A percentile compares a stretch with the other conserved stretches of the same genome.
These are phyloP conservation scores for Hymenoscyphus fraxineus DNA, from an alignment of 2,329 filamentous ascomycete species.

Conservation along the genomic window DNA sequence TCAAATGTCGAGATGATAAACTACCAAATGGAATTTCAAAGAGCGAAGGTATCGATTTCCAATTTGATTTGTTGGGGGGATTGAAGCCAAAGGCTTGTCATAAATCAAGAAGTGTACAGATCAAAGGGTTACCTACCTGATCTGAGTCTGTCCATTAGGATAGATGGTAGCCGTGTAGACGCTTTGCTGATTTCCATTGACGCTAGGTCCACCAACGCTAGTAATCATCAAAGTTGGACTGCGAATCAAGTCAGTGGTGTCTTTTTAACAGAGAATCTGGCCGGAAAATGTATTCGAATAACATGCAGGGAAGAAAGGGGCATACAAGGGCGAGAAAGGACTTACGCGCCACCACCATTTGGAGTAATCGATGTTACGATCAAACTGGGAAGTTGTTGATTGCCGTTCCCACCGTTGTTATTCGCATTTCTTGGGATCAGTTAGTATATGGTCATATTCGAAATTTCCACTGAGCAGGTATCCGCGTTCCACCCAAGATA, in stretches of 20 bases:
- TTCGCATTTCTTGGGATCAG: not conserved
- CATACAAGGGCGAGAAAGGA: not conserved
- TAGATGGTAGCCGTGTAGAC: not conserved
- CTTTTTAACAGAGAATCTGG: not conserved
- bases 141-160: not conserved
- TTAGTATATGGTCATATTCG: not conserved
- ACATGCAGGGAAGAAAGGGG: not conserved
- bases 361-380: not conserved
- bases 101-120: not conserved
- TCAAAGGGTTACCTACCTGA: not conserved
- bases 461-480: not conserved
- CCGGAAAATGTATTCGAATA: not conserved
- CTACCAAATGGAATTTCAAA: not conserved
- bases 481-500: not conserved
- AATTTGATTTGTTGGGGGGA: not conserved
- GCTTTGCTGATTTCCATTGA: not conserved
- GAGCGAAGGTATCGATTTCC: not conserved
- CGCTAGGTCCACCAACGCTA: not conserved
- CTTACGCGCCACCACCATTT: not conserved
- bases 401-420: not conserved
- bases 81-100: not conserved
- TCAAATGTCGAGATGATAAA: not conserved
- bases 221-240: not conserved
- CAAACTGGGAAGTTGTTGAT: not conserved
- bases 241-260: not conserved